phyloP scores from a whole-genome alignment of 768 basidiomycete genomes.

The Agrocybe chaxingu region DNA sequence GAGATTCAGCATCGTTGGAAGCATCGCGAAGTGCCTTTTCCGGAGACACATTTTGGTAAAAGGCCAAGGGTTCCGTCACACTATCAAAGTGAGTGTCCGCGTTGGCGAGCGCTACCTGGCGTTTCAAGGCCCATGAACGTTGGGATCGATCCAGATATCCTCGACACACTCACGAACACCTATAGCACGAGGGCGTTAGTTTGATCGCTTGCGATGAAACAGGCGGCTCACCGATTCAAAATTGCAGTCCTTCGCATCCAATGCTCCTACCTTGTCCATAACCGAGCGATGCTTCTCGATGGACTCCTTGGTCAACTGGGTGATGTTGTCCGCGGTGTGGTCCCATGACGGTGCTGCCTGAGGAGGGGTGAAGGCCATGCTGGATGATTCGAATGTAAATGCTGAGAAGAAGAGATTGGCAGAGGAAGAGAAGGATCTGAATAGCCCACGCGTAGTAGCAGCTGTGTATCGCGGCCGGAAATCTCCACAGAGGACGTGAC shows the following conservation, averaged over 20 bases:
- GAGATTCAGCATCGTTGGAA: constrained; percentile 69
- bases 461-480: constrained; percentile 30
- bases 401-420: constrained; percentile 26
- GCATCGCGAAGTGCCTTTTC: constrained; percentile 78
- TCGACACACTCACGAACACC: constrained; percentile 69
- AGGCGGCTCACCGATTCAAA: constrained; percentile 60
- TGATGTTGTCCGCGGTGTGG: constrained; percentile 61
- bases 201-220: constrained; percentile 2
- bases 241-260: constrained; percentile 53
- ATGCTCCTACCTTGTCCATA: constrained; percentile 57
- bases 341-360: constrained; percentile 66
- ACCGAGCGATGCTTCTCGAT: constrained; percentile 54
- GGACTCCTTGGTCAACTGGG: constrained; percentile 50
- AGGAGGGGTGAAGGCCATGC: constrained; percentile 57
- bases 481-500: constrained; percentile 34
- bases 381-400: constrained; percentile 23
- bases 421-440: constrained; percentile 28
- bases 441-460: constrained; percentile 18
- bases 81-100: constrained; percentile 54
- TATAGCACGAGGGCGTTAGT: constrained; percentile 21
- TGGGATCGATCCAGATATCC: constrained; percentile 1
- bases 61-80: constrained; percentile 58
- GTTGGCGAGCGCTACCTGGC: constrained; percentile 55
- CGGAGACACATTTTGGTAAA: constrained; percentile 82
- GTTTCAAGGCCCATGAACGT: constrained; percentile 13